Evolutionary conservation across 192 early-diverging fungal genomes (phyloP), one percentile per base, ranked within the genome.

Genomic region (Coemansia sp.): DNA sequence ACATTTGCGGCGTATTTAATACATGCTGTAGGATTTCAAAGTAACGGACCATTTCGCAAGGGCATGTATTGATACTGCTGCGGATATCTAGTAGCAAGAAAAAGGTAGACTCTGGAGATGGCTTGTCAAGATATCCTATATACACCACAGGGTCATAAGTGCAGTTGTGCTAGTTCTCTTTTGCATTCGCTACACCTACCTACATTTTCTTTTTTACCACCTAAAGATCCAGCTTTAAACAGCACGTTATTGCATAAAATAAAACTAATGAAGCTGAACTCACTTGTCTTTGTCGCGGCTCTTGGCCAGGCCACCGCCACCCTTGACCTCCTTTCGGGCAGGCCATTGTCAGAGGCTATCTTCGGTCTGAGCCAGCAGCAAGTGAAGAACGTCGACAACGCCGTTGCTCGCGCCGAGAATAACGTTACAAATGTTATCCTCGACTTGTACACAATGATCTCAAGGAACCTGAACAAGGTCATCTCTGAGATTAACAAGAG

Each of bases 341-440:
- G 73, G 42, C 80, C 75, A 1, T 48, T 83, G 50, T 83, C 80
- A 5, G 80, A 83, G 69, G 72, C 80, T 1, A 69, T 83, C 66
- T 83, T 83, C 64, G 80, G 80, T 7, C 63, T 83, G 55, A 77
- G 66, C 39, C 36, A 72, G 4, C 67, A 76, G 42, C 80, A 83
- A 64, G 80, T 83, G 39, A 83, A 77, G 64, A 77, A 77, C n/a
- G 71, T 83, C 7, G 80, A 83, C 45, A 37, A 39, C n/a, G 66
- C 67, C 31, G 57, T 83, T 29, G 44, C 62, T 19, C 80, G 80
- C 11, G 80, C 68, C 14, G 80, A 77, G 61, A 25, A 63, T 45
- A 70, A 51, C 36, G 57, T 69, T n/a, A 60, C 68, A 41, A 42
- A 51, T 0, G 64, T 66, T 1, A 51, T 77, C 6, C 41, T 68